Percentiles rank a stretch among this genome's conserved stretches.
Evolutionary conservation across 2,329 filamentous ascomycete genomes (phyloP).

Genomic region (Aspergillus terreus): DNA sequence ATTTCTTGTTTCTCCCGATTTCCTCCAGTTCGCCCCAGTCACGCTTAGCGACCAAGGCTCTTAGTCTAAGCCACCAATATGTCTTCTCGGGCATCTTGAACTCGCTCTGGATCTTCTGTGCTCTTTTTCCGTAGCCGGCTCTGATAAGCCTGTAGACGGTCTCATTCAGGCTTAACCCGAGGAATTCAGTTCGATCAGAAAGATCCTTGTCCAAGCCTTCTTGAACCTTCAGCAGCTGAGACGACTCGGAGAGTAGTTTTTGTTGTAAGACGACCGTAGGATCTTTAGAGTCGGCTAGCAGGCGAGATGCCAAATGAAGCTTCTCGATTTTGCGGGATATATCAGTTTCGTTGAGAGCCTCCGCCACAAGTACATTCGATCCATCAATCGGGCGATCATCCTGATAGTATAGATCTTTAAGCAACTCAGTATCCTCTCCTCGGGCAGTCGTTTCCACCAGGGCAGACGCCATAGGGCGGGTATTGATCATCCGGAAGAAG

Average conservation of each 20-base stretch:
- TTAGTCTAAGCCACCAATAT: slow-evolving; percentile 79
- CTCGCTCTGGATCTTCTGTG: slow-evolving; percentile 82
- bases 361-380: slow-evolving; percentile 78
- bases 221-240: slow-evolving; percentile 77
- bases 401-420: slow-evolving; percentile 97
- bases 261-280: slow-evolving; percentile 63
- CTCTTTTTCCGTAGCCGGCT: slow-evolving; percentile 76
- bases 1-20: slow-evolving; percentile 68
- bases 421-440: slow-evolving; percentile 72
- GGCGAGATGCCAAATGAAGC: slow-evolving; percentile 76
- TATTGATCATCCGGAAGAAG: slow-evolving; percentile 90
- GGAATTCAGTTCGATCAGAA: slow-evolving; percentile 59
- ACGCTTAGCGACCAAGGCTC: slow-evolving; percentile 82
- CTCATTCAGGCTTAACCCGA: slow-evolving; percentile 82
- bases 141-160: slow-evolving; percentile 86
- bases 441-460: slow-evolving; percentile 81
- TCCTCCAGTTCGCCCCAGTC: slow-evolving; percentile 94
- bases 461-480: slow-evolving; percentile 77
- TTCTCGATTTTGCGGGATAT: slow-evolving; percentile 74
- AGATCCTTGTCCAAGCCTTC: slow-evolving; percentile 83
- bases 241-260: slow-evolving; percentile 72
- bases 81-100: slow-evolving; percentile 92
- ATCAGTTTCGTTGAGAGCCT: slow-evolving; percentile 72
- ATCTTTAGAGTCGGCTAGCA: slow-evolving; percentile 81
- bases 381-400: slow-evolving; percentile 88